Evolutionary conservation across 2,329 filamentous ascomycete genomes (phyloP).

Genomic region (Alternaria angustiovoidea): DNA sequence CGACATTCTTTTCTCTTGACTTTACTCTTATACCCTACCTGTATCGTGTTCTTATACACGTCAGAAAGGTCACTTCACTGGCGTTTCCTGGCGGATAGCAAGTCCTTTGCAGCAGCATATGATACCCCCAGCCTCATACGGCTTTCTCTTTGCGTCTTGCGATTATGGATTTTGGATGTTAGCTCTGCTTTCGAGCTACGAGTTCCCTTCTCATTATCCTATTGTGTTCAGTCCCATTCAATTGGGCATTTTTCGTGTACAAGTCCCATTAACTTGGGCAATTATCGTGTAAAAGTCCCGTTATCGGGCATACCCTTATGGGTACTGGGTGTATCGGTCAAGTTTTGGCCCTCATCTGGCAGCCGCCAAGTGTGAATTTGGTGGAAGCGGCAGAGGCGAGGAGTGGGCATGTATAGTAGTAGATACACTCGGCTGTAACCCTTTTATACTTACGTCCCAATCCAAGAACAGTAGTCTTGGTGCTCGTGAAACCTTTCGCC

Average conservation of each 20-base stretch:
- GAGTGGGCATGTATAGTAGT: not conserved
- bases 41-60: not conserved
- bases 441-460: no score
- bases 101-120: not conserved
- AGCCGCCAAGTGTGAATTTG: no score
- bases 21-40: not conserved
- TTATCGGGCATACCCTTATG: not conserved
- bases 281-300: not conserved
- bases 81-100: not conserved
- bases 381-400: not conserved
- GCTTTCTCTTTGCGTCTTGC: not conserved
- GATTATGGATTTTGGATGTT: not conserved
- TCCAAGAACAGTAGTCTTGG: no score
- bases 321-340: not conserved
- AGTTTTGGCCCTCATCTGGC: not conserved
- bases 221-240: not conserved
- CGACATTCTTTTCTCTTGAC: not conserved
- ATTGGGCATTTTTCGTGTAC: not conserved
- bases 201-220: not conserved
- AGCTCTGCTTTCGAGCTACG: not conserved
- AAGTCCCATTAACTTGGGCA: not conserved
- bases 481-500: no score
- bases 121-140: not conserved
- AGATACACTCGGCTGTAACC: no score
- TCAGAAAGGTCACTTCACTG: not conserved